Percentiles rank a stretch among this genome's conserved stretches.
Conservation (phyloP, 169 alveolate genomes). For the Plasmodium ovale region DNA sequence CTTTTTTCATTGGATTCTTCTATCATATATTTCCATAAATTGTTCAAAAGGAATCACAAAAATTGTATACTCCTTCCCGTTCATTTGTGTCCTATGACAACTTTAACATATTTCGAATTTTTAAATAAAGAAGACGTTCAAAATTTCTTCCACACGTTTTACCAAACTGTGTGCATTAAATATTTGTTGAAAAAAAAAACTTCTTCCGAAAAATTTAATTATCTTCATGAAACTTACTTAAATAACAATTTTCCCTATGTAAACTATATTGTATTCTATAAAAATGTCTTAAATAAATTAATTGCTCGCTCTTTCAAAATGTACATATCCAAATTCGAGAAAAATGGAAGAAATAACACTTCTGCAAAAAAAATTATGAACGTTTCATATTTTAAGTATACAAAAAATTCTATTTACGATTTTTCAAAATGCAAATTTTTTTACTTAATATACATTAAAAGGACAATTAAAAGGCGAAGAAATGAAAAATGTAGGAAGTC, state of each 20-base stretch:
- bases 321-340: slow-evolving; percentile 15
- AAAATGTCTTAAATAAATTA: slow-evolving; percentile 48
- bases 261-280: slow-evolving; percentile 40
- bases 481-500: background rate
- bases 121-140: slow-evolving; percentile 19
- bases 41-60: slow-evolving; percentile 18
- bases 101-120: slow-evolving; percentile 5
- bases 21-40: slow-evolving; percentile 27
- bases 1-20: background rate
- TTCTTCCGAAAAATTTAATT: background rate
- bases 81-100: slow-evolving; percentile 2
- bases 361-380: background rate
- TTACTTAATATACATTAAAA: slow-evolving; percentile 40
- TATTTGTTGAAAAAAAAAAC: slow-evolving; percentile 44
- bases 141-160: slow-evolving; percentile 42
- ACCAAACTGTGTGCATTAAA: slow-evolving; percentile 55
- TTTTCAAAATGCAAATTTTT: slow-evolving; percentile 62
- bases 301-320: slow-evolving; percentile 35
- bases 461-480: slow-evolving; percentile 4
- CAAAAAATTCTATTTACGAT: slow-evolving; percentile 36
- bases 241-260: background rate
- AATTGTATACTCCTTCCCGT: slow-evolving; percentile 19
- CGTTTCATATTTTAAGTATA: slow-evolving; percentile 12
- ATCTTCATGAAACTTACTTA: background rate
- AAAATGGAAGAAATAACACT: slow-evolving; percentile 4